Conservation (phyloP, 225 moss, liverwort and hornwort genomes). For the Neckera pumila region DNA sequence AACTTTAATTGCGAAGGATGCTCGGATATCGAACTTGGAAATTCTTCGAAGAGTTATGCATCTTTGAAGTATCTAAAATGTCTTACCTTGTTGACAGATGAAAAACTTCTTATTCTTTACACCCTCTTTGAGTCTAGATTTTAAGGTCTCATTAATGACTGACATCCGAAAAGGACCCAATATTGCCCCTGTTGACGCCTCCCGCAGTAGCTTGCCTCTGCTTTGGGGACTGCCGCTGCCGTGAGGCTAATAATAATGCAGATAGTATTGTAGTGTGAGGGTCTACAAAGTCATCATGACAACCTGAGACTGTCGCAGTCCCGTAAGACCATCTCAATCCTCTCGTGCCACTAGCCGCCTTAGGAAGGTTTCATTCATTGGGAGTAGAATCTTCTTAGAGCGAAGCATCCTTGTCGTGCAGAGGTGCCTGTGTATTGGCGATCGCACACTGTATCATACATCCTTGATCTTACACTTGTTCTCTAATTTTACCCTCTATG, state of each 20-base stretch:
- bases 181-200: background rate
- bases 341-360: background rate
- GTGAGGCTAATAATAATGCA: background rate
- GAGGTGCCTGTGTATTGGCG: constrained; percentile 15
- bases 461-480: constrained; percentile 27
- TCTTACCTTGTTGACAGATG: background rate
- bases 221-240: background rate
- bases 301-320: background rate
- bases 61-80: background rate
- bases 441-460: constrained; percentile 27
- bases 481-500: constrained; percentile 45
- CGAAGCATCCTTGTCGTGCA: constrained; percentile 8
- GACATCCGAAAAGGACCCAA: background rate
- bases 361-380: background rate
- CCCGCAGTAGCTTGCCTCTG: background rate
- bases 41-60: background rate
- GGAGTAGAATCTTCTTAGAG: constrained; percentile 3
- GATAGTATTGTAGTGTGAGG: background rate
- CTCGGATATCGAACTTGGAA: background rate
- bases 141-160: background rate
- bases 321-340: background rate
- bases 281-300: background rate
- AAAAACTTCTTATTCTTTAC: background rate
- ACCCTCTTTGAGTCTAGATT: background rate
- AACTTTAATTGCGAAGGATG: background rate